Base-by-base conservation (phyloP, 2,329 filamentous ascomycete genomes). In the Annulohypoxylon truncatum region DNA sequence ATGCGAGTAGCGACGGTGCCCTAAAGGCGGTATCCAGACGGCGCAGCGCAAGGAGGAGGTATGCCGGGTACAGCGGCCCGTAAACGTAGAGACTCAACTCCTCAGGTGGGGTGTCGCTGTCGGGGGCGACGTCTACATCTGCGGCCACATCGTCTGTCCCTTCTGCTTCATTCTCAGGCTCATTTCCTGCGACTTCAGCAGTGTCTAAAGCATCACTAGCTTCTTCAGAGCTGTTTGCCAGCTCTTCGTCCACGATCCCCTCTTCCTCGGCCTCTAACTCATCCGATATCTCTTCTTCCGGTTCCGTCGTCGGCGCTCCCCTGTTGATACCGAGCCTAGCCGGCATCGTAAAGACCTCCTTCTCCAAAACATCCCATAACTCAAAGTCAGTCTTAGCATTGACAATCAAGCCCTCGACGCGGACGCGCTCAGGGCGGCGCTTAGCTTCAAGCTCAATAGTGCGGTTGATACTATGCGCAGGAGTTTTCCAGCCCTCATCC, bases 301-400 rank as follows among this genome's bases (percentile, higher is more conserved):
- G n/a, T 40, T 40, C 35, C 35, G n/a, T 6, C 60, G 29, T 9
- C 24, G 79, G 10, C 8, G 18, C 76, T 28, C 12, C 28, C 18
- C 55, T 66, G 56, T 80, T 75, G 10, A 92, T 80, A 9, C 88
- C 85, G 18, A 93, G 78, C 63, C 80, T 84, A 2, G 78, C 74
- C 0, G 90, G 84, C 67, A 89, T 78, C 1, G 83, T 81, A 71
- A 94, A 92, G 10, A 94, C 88, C 53, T 93, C 85, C 3, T 80
- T 76, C 66, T 92, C 87, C 75, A 94, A 81, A 2, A 90, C 77
- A 5, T 86, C 76, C 90, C 91, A 94, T 8, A 93, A 80, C 53
- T 87, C 86, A 18, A 83, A 78, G 71, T 94, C 92, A 0, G 87
- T 87, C 62, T 80, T 71, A 15, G 89, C 89, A 1, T 72, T 75